Conservation (phyloP, 768 basidiomycete species). For the Scleroderma citrinum region DNA sequence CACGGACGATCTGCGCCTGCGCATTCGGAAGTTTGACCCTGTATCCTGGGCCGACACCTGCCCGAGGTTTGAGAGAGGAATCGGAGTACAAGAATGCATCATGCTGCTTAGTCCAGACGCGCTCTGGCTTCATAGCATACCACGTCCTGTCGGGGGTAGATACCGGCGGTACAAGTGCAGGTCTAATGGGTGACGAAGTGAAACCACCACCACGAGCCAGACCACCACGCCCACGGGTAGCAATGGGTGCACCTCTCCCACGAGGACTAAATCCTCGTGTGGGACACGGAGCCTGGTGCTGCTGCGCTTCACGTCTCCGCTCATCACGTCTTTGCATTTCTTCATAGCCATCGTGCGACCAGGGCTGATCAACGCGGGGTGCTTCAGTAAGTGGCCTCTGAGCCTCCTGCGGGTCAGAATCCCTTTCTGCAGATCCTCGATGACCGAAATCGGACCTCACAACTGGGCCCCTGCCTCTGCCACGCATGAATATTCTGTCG, state of each 20-base stretch:
- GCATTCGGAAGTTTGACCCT: conserved; percentile 61
- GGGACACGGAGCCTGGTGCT: conserved; percentile 27
- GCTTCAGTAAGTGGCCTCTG: conserved; percentile 26
- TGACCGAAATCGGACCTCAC: conserved; percentile 13
- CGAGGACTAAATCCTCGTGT: conserved; percentile 34
- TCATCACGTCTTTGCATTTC: conserved; percentile 79
- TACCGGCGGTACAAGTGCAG: conserved; percentile 23
- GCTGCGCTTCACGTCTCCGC: conserved; percentile 30
- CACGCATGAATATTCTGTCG: conserved; percentile 40
- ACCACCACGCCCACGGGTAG: conserved; percentile 40
- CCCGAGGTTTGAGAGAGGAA: conserved; percentile 49
- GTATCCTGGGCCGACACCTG: conserved; percentile 46
- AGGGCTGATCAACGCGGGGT: conserved; percentile 61
- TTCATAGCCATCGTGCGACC: conserved; percentile 87
- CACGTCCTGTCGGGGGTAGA: conserved; percentile 46
- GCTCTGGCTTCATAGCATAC: conserved; percentile 74
- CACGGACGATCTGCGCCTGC: conserved; percentile 38
- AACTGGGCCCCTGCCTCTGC: conserved; percentile 48
- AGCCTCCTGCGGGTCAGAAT: conserved; percentile 11
- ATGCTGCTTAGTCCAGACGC: conserved; percentile 78
- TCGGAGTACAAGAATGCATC: conserved; percentile 72
- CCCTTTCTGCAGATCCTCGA: conserved; percentile 14
- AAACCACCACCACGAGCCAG: conserved; percentile 40
- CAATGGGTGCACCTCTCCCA: conserved; percentile 42
- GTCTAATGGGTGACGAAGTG: conserved; percentile 25